Evolutionary conservation across 192 early-diverging fungal genomes (phyloP), one percentile per base, ranked within the genome.

Genomic region (Gonapodya sp.): DNA sequence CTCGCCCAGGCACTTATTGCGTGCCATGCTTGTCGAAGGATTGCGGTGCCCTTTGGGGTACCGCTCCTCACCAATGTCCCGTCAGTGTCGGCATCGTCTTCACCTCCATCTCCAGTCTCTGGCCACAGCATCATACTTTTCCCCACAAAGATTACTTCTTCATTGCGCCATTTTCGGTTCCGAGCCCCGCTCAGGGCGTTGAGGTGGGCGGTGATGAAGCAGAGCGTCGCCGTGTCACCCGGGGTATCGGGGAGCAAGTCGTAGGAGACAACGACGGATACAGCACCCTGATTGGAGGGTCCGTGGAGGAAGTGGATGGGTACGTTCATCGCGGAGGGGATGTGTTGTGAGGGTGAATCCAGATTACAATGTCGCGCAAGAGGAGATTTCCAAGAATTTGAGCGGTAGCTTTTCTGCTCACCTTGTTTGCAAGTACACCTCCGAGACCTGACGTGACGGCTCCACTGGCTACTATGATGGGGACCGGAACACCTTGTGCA

Each of bases 251-350:
- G 46, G 46, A 64, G 46, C 46, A 64, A 64, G 46, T 64, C 46
- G 46, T 64, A 64, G 46, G 46, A 64, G 24, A 64, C 8, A 64
- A 64, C 46, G 24, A 64, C 8, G 46, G 46, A 64, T 16, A 64
- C 46, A 64, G 46, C 46, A 64, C 46, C 46, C 46, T 64, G 46
- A n/a, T n/a, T n/a, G n/a, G n/a, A n/a, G n/a, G n/a, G n/a, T n/a
- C n/a, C n/a, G n/a, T n/a, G n/a, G n/a, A n/a, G n/a, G n/a, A n/a
- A n/a, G n/a, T n/a, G n/a, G n/a, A n/a, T n/a, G n/a, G n/a, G n/a
- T n/a, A n/a, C n/a, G n/a, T n/a, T n/a, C n/a, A n/a, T n/a, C n/a
- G n/a, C n/a, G n/a, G n/a, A n/a, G n/a, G n/a, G n/a, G n/a, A n/a
- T n/a, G n/a, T n/a, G n/a, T n/a, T n/a, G n/a, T n/a, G n/a, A n/a